Base-by-base conservation (phyloP, 306 rosid species). In the Fragaria iinumae region DNA sequence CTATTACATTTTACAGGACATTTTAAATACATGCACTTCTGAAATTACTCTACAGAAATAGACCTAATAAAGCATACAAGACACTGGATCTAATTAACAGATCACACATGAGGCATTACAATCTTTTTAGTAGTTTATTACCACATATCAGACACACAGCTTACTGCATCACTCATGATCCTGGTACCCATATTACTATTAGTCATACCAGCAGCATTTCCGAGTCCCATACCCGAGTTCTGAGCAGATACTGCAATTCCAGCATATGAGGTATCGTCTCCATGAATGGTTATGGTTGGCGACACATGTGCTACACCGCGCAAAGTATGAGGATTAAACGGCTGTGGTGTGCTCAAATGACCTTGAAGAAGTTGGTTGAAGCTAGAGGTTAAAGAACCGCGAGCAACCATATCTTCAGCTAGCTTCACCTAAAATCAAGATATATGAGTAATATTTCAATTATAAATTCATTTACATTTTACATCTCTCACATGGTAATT, bases 391-490 rank as follows among this genome's bases (percentile, higher is more conserved):
- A 96, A 78, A 47, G 94, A 85, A 76, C 93, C 87, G 69, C 97
- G 77, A 71, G 99, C 80, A n/a, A 96, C 89, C 88, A 91, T 89
- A 44, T 87, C 98, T 80, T 96, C 99, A 7, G 99, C 99, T 79
- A 96, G 88, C 76, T 93, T 91, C 81, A 96, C 98, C 99, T 96
- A 14, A 36, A 79, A 82, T 36, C 25, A 65, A 36, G 18, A 32
- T 3, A 17, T 7, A 41, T 38, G 41, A 38, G n/a, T n/a, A n/a
- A n/a, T n/a, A n/a, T n/a, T n/a, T n/a, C 41, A 38, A 38, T 38
- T 38, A 38, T 38, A 5, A 1, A 38, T 38, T 38, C 41, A 4
- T 43, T 41, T 0, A 59, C 18, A 17, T 57, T 23, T 73, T 57
- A 56, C 17, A 25, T 21, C 65, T 20, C 47, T 71, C 29, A 2